A percentile compares a stretch with the other conserved stretches of the same genome.
Evolutionary conservation across 257 asterid species (phyloP).

Genomic region (Capsicum rhomboideum): DNA sequence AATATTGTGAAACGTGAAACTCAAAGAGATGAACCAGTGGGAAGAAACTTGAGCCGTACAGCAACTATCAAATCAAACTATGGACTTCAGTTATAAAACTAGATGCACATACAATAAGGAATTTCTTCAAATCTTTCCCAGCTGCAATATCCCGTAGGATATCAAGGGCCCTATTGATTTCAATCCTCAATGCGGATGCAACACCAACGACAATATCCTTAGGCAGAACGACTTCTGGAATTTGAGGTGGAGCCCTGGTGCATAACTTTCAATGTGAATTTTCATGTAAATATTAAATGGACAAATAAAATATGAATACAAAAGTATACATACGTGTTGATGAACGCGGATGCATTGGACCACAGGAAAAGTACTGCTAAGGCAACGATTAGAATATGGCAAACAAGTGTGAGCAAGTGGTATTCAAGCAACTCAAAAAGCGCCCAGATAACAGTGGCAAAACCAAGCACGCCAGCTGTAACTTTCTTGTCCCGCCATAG

Average conservation of each 20-base stretch:
- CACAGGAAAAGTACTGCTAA: constrained; percentile 65
- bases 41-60: not conserved
- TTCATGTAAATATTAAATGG: not conserved
- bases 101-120: constrained; percentile 55
- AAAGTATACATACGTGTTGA: constrained; percentile 50
- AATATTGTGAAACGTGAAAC: not conserved
- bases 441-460: constrained; percentile 79
- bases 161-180: constrained; percentile 54
- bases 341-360: constrained; percentile 70
- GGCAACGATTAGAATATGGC: constrained; percentile 71
- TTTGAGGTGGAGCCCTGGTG: constrained; percentile 69
- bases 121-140: constrained; percentile 72
- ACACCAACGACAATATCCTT: constrained; percentile 65
- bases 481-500: constrained; percentile 85
- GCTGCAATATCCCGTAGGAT: constrained; percentile 58
- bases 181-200: constrained; percentile 59
- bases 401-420: constrained; percentile 72
- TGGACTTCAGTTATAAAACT: not conserved
- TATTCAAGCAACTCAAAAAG: constrained; percentile 84
- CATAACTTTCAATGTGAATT: constrained; percentile 6
- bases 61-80: not conserved
- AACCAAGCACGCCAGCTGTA: constrained; percentile 68
- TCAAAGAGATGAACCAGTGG: constrained; percentile 3
- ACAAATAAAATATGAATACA: not conserved
- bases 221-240: constrained; percentile 56